Base-by-base conservation (phyloP, 805 yeast genomes). In the Lipomyces yamanashiensis region DNA sequence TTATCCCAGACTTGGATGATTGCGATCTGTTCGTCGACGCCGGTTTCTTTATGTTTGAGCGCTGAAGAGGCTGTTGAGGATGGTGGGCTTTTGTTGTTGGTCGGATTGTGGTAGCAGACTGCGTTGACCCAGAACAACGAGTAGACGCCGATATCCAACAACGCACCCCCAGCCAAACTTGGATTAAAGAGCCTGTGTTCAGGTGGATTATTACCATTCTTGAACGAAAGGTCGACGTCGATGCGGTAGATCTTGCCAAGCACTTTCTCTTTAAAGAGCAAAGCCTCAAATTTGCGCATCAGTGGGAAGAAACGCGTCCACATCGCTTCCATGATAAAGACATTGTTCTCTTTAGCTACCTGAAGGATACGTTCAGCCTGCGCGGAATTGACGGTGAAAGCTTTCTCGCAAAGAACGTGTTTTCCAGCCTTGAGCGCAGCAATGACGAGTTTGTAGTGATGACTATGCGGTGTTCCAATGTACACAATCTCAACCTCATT, bases 261-360 rank as follows among this genome's bases (percentile, higher is more conserved):
- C 13, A 75, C 72, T 60, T 78, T 76, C 36, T 81, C 78, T 13
- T 77, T 75, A 63, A 74, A 78, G 28, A 84, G 66, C 60, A 75
- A 72, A 33, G 75, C 62, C 62, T 79, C 71, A 51, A 82, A 71
- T 57, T 76, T 75, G 17, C 70, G 66, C 37, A 79, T 71, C 3
- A 82, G 63, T 1, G 88, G 88, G 75, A 75, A 60, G 37, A 63
- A 63, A 9, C 60, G 59, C 5, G 86, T 80, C 87, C 87, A 84
- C 60, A 83, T 77, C 3, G 82, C 87, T 77, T 85, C 89, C 86
- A 85, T 81, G 43, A 85, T 73, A 63, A 81, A 83, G 56, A 78
- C 70, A 1, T 77, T 75, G 71, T 81, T 78, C 60, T 71, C 64
- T 66, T 75, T 74, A 2, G 88, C 88, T 51, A 79, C 75, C 1